Evolutionary conservation across 179 eudicot species (phyloP), one percentile per base, ranked within the genome.

Genomic region (Nepenthes alata): DNA sequence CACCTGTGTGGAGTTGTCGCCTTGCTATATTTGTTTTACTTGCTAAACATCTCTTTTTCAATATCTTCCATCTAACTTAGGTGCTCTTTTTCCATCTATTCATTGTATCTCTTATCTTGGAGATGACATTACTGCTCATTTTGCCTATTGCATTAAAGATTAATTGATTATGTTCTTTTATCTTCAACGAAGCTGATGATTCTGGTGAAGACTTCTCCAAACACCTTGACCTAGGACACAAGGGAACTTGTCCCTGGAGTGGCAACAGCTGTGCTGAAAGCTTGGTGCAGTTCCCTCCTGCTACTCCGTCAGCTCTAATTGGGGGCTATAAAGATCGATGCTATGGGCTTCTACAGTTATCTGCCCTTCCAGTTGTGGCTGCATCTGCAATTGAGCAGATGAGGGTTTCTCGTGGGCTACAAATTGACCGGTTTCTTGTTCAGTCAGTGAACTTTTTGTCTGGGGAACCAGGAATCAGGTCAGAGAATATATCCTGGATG

Each of bases 301-400:
- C 99, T 64, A 97, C 99, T 53, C 91, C 95, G 59, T 83, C 97
- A 56, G 99, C 99, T 68, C 80, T 93, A 53, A 76, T 87, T 75
- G 99, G 97, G 49, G 99, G 99, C 63, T 93, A 78, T 77, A 93
- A 85, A 81, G 99, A 93, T 74, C 88, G 99, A 57, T 93, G 99
- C 62, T 97, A 93, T 81, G 99, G 99, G 58, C 87, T 93, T 16
- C 72, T 89, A 58, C 99, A 90, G 78, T 93, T 93, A 67, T 76
- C 79, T 45, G 90, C 80, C 47, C 89, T 93, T 54, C 99, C 99
- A n/a, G 72, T 90, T 76, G 94, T 93, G 72, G 80, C 97, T 68
- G 83, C 83, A 50, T 70, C 97, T 67, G 87, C 91, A 61, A 75
- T 93, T 72, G 95, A 85, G 70, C 88, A 80, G 72, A 93, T 93